Evolutionary conservation across 2,329 filamentous ascomycete species (phyloP).

Genomic region (Monosporascus sp.): DNA sequence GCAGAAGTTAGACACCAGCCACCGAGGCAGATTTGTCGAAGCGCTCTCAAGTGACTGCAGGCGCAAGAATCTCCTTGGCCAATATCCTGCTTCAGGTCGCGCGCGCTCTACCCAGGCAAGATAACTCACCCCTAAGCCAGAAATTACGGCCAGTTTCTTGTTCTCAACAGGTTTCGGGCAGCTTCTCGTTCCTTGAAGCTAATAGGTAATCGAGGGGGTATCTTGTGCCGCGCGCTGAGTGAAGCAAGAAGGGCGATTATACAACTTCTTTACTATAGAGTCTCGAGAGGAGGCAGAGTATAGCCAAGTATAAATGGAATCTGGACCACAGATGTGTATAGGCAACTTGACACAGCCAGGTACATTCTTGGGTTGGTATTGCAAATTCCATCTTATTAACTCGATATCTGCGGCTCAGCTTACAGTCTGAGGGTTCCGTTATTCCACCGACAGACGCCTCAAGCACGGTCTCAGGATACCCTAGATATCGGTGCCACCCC

Average conservation of each 20-base stretch:
- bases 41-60: slow-evolving; percentile 12
- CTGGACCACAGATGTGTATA: background rate
- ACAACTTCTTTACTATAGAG: background rate
- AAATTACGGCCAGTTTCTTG: slow-evolving; percentile 4
- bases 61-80: slow-evolving; percentile 5
- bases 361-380: background rate
- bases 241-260: slow-evolving; percentile 11
- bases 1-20: slow-evolving; percentile 11
- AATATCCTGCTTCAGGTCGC: slow-evolving; percentile 21
- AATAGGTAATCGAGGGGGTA: slow-evolving; percentile 16
- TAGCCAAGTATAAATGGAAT: background rate
- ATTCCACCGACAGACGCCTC: background rate
- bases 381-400: background rate
- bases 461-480: background rate
- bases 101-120: slow-evolving; percentile 16
- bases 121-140: slow-evolving; percentile 8
- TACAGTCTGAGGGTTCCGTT: background rate
- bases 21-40: slow-evolving; percentile 9
- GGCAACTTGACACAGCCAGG: background rate
- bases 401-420: background rate
- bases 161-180: slow-evolving; percentile 7
- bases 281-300: slow-evolving; percentile 1
- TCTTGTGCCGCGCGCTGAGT: slow-evolving; percentile 26
- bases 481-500: background rate
- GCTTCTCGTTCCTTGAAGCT: slow-evolving; percentile 14